A percentile compares a stretch with the other conserved stretches of the same genome.
These are phyloP conservation scores for Cupressus sempervirens DNA, from an alignment of 75 land plant genomes.

Conservation along the genomic window DNA sequence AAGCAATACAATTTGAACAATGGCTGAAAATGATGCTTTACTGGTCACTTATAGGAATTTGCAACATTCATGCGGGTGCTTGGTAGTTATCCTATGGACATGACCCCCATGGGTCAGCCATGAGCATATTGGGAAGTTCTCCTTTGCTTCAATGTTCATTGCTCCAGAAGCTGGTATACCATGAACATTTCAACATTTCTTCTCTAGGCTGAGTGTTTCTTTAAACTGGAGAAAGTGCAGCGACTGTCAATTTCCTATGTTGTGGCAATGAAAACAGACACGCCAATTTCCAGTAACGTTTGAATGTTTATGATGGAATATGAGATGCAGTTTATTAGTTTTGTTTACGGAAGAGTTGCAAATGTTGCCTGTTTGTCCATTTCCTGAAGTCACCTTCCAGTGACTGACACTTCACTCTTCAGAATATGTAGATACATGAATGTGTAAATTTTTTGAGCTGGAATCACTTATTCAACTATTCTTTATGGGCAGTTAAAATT, in stretches of 20 bases:
- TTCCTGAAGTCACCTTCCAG: background rate
- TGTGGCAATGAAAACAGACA: background rate
- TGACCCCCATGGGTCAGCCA: conserved; percentile 9
- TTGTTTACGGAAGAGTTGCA: background rate
- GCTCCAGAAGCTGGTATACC: background rate
- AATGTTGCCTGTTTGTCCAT: background rate
- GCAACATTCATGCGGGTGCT: conserved; percentile 84
- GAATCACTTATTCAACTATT: conserved; percentile 1
- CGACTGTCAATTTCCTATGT: background rate
- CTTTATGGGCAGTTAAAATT: background rate
- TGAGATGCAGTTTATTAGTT: background rate
- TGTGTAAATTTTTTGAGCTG: background rate
- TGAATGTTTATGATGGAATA: background rate
- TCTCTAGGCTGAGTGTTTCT: background rate
- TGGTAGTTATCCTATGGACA: conserved; percentile 87
- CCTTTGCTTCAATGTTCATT: background rate
- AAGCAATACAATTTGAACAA: background rate
- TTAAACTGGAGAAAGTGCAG: background rate
- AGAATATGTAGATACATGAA: background rate
- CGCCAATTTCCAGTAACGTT: background rate
- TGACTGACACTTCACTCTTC: background rate
- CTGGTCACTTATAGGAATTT: conserved; percentile 54
- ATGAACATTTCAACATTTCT: background rate
- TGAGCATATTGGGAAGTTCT: background rate
- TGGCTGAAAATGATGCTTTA: background rate